Evolutionary conservation across 306 rosid species (phyloP).

Genomic region (Dalbergia cultrata): DNA sequence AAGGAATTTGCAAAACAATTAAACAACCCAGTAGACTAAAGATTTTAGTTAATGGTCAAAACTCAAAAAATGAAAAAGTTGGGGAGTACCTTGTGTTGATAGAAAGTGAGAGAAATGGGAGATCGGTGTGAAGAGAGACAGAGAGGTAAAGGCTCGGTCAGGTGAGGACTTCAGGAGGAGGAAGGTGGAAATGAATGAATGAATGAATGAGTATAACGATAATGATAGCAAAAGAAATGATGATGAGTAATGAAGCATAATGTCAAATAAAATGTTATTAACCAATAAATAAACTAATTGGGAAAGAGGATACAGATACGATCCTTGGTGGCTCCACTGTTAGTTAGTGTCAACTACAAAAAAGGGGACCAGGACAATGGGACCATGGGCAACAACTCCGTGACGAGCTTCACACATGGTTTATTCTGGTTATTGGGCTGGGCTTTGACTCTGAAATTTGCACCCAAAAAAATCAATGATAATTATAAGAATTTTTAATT

Average conservation of each 20-base stretch:
- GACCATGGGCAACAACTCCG: slow-evolving; percentile 25
- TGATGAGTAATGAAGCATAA: not conserved
- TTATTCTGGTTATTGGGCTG: too few species aligned
- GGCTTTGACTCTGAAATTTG: too few species aligned
- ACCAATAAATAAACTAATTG: slow-evolving; percentile 11
- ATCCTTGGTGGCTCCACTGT: slow-evolving; percentile 56
- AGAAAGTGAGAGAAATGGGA: slow-evolving; percentile 44
- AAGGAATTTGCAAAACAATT: too few species aligned
- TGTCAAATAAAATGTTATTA: not conserved
- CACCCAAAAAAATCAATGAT: too few species aligned
- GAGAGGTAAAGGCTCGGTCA: not conserved
- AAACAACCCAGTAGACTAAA: slow-evolving; percentile 11
- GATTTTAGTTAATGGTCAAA: not conserved
- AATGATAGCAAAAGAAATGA: not conserved
- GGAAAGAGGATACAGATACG: slow-evolving; percentile 4
- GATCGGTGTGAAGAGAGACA: slow-evolving; percentile 44
- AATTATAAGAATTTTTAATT: too few species aligned
- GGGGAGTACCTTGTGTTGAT: slow-evolving; percentile 46
- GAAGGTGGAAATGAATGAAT: too few species aligned
- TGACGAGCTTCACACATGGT: too few species aligned
- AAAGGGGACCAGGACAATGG: not conserved
- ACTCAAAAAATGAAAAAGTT: not conserved
- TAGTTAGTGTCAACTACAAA: slow-evolving; percentile 7
- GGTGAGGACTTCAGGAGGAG: too few species aligned
- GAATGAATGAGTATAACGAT: not conserved